Percentiles rank a stretch among this genome's conserved stretches.
Evolutionary conservation across 345 rosid species (phyloP).

Genomic region (Eutrema japonicum): DNA sequence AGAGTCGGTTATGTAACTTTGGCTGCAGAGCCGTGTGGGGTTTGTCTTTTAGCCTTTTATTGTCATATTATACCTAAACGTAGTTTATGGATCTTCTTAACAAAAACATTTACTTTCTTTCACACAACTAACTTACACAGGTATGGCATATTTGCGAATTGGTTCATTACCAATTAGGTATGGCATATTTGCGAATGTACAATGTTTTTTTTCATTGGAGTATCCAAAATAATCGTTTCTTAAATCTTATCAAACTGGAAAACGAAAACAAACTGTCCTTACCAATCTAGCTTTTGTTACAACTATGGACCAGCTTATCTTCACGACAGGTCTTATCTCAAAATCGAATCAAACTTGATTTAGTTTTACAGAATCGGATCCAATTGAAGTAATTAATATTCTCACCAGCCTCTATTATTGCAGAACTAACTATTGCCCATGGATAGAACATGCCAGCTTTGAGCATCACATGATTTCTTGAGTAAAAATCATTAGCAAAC

Average conservation of each 20-base stretch:
- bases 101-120: not conserved
- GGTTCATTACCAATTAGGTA: too few species aligned
- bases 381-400: not conserved
- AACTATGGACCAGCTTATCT: not conserved
- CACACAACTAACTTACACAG: not conserved
- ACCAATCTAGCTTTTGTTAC: not conserved
- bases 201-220: not conserved
- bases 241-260: not conserved
- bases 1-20: not conserved
- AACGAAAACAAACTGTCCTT: not conserved
- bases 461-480: not conserved
- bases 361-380: not conserved
- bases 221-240: not conserved
- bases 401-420: constrained; percentile 25
- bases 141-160: too few species aligned
- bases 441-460: constrained; percentile 31
- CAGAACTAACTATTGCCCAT: not conserved
- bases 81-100: not conserved
- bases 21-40: constrained; percentile 15
- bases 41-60: constrained; percentile 22
- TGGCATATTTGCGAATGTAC: not conserved
- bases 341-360: not conserved
- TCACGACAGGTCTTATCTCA: not conserved
- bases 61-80: not conserved
- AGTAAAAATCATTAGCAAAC: not conserved